Conservation (phyloP, 148 eudicot species). For the Heliamphora exappendiculata region DNA sequence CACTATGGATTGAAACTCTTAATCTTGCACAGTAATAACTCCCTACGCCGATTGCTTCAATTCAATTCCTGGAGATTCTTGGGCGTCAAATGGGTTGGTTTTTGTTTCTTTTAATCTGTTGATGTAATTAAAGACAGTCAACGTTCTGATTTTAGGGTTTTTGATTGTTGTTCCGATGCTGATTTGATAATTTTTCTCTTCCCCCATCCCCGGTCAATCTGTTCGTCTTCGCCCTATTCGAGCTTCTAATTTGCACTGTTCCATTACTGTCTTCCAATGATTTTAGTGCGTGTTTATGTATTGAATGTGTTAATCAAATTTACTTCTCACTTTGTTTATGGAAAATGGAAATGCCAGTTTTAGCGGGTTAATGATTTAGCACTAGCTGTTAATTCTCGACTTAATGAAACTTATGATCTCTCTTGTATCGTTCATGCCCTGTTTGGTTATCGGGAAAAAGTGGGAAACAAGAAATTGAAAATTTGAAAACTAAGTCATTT, state of each 20-base stretch:
- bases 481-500: background rate
- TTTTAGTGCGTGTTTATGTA: background rate
- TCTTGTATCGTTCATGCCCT: background rate
- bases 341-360: background rate
- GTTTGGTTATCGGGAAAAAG: background rate
- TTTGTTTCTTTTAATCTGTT: background rate
- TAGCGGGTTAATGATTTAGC: background rate
- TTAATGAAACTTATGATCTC: background rate
- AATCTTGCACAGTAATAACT: background rate
- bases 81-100: background rate
- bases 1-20: background rate
- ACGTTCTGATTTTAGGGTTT: slow-evolving; percentile 7
- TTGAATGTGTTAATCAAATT: background rate
- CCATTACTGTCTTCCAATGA: too few species aligned
- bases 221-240: background rate
- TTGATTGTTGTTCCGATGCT: slow-evolving; percentile 4
- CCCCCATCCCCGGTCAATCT: background rate
- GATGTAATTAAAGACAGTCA: background rate
- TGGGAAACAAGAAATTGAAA: background rate
- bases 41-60: background rate
- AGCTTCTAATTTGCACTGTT: background rate
- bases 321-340: background rate
- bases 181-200: background rate
- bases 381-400: background rate
- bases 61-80: background rate